These are phyloP conservation scores for Adansonia gregorii DNA, from an alignment of 441 rosid species.

Conservation along the genomic window DNA sequence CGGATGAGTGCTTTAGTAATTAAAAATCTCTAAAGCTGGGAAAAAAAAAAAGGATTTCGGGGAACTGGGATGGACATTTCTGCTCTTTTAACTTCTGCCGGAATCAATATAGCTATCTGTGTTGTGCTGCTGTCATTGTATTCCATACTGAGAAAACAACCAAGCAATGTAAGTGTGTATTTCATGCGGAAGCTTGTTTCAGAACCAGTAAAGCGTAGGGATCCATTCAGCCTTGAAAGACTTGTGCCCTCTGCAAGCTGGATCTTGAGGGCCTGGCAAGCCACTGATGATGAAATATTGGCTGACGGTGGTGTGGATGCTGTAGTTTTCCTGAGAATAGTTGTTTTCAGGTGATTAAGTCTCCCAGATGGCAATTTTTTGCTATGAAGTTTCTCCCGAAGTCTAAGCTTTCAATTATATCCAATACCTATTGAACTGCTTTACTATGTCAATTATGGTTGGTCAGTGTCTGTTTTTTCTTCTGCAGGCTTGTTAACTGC, in stretches of 20 bases:
- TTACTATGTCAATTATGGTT: neutral
- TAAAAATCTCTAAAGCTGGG: conserved; percentile 31
- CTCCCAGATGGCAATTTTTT: conserved; percentile 10
- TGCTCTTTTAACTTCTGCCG: conserved; percentile 83
- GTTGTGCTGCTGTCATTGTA: conserved; percentile 67
- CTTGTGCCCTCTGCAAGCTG: conserved; percentile 95
- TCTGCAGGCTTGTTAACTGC: conserved; percentile 26
- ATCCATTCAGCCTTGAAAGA: conserved; percentile 67
- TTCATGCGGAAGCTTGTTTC: conserved; percentile 69
- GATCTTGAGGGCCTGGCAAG: conserved; percentile 86
- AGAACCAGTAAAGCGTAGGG: conserved; percentile 39
- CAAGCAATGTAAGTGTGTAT: conserved; percentile 72
- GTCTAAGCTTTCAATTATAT: neutral
- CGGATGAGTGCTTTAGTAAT: conserved; percentile 28
- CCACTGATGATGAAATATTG: conserved; percentile 79
- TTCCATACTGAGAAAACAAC: conserved; percentile 84
- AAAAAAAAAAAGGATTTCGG: neutral
- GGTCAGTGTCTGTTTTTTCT: neutral
- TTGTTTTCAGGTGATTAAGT: conserved; percentile 71
- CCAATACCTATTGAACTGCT: neutral
- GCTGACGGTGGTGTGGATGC: conserved; percentile 81
- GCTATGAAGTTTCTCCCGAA: neutral
- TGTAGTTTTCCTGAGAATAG: conserved; percentile 73
- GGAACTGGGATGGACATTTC: conserved; percentile 58
- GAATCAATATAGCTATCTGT: conserved; percentile 74